A percentile compares a stretch with the other conserved stretches of the same genome.
Evolutionary conservation across 176 grass and related monocot species (phyloP).

Genomic region (Otatea glauca): DNA sequence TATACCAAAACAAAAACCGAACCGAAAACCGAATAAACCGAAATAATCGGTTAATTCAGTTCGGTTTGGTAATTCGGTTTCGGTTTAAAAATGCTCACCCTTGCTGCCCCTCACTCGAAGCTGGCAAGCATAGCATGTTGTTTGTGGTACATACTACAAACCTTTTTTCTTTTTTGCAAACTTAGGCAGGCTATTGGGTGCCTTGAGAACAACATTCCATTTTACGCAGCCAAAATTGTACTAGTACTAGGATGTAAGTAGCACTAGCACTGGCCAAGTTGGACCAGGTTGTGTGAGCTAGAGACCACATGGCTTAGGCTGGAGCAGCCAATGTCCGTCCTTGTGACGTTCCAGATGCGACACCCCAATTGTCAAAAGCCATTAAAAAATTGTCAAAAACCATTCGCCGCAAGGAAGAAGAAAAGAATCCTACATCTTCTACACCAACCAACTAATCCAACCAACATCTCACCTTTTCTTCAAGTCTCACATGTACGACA

Average conservation of each 20-base stretch:
- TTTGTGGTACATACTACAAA: not conserved
- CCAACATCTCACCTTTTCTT: not conserved
- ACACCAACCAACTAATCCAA: constrained; percentile 19
- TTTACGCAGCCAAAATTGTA: not conserved
- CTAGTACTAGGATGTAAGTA: not conserved
- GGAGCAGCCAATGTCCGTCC: constrained; percentile 32
- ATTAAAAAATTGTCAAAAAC: constrained; percentile 32
- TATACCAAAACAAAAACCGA: no score
- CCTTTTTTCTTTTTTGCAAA: no score
- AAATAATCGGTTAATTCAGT: no score
- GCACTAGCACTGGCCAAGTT: constrained; percentile 8
- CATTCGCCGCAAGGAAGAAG: not conserved
- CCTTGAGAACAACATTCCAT: not conserved
- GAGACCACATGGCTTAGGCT: constrained; percentile 25
- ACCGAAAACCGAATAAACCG: no score
- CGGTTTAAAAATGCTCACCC: no score
- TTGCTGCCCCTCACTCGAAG: not conserved
- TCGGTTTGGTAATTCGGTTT: no score
- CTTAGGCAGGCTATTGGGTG: not conserved
- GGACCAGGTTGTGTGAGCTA: not conserved
- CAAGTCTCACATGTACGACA: not conserved
- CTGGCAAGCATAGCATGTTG: not conserved
- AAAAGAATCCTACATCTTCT: not conserved
- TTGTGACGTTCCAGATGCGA: constrained; percentile 26
- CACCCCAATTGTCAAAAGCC: constrained; percentile 24